Conservation (phyloP, 164 flowering plant genomes). For the Aristolochia contorta region DNA sequence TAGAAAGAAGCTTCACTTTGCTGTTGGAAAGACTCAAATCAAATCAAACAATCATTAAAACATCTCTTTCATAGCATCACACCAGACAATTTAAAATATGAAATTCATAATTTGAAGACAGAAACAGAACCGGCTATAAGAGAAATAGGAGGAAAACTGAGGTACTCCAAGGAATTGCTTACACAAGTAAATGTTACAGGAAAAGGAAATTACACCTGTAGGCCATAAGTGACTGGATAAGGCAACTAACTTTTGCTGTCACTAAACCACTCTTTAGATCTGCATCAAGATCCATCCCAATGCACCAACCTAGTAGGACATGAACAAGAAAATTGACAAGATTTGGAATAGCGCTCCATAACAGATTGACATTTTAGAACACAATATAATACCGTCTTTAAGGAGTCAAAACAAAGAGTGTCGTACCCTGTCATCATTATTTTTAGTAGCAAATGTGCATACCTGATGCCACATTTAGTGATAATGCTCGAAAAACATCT, state of each 20-base stretch:
- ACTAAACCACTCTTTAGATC: slow-evolving; percentile 40
- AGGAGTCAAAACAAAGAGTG: not conserved
- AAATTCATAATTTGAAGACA: too few relatives aligned
- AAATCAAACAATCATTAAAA: too few relatives aligned
- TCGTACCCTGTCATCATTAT: not conserved
- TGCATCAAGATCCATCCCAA: slow-evolving; percentile 25
- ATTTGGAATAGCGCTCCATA: not conserved
- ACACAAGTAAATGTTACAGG: not conserved
- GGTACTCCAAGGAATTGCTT: too few relatives aligned
- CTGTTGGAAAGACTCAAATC: too few relatives aligned
- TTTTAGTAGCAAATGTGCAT: slow-evolving; percentile 4
- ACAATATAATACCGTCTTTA: not conserved
- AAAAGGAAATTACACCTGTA: slow-evolving; percentile 49
- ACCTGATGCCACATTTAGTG: slow-evolving; percentile 39
- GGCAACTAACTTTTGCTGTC: slow-evolving; percentile 49
- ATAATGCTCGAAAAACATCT: slow-evolving; percentile 32
- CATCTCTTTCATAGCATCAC: too few relatives aligned
- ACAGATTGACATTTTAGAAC: too few relatives aligned
- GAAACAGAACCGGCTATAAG: not conserved
- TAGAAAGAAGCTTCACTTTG: too few relatives aligned
- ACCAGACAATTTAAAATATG: too few relatives aligned
- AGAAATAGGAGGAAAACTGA: not conserved
- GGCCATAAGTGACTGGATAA: slow-evolving; percentile 51
- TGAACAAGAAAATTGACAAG: not conserved
- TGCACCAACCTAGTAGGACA: slow-evolving; percentile 23